Evolutionary conservation across 2,329 filamentous ascomycete species (phyloP), one percentile per base, ranked within the genome.

Genomic region (Epichloe festucae): DNA sequence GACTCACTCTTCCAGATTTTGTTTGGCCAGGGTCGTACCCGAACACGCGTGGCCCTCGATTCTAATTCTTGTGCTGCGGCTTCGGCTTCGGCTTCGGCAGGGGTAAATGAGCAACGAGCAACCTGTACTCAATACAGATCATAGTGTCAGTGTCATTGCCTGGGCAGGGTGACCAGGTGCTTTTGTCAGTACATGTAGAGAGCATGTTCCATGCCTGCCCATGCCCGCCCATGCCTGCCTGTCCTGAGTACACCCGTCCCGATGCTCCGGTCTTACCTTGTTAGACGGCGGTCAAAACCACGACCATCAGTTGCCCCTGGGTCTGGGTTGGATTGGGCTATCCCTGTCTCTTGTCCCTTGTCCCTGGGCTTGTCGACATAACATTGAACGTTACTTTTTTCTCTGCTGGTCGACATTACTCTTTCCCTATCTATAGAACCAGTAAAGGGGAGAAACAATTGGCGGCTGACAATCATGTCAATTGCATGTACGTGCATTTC

Each of bases 31-130:
- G 55, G 55, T 50, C 41, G 38, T 46, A 52, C 55, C 47, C 49
- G 50, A 53, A 44, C 54, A 56, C 56, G 57, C 55, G 55, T 56
- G 56, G 56, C 54, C 54, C 48, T 50, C 50, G 50, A 54, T 54
- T 56, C 46, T 35, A 50, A 34, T 46, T 46, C 47, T 40, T 35
- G 50, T 41, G 35, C 42, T 40, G 46, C 36, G 21, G 19, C 19
- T 27, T 40, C 36, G 36, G 21, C 50, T 35, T 5, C 35, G 31
- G 10, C 42, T 21, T 47, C 11, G 17, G 17, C 50, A 49, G 49
- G 43, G 45, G 52, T 23, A n/a, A 11, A 38, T 43, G 46, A 36
- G 46, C 27, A 19, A 46, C 31, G n/a, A 52, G 46, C 47, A 52
- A 45, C 49, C 19, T 51, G 27, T 43, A 42, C 39, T 43, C 41